Evolutionary conservation across 345 rosid genomes (phyloP), one percentile per base, ranked within the genome.

Genomic region (Toxicodendron radicans): DNA sequence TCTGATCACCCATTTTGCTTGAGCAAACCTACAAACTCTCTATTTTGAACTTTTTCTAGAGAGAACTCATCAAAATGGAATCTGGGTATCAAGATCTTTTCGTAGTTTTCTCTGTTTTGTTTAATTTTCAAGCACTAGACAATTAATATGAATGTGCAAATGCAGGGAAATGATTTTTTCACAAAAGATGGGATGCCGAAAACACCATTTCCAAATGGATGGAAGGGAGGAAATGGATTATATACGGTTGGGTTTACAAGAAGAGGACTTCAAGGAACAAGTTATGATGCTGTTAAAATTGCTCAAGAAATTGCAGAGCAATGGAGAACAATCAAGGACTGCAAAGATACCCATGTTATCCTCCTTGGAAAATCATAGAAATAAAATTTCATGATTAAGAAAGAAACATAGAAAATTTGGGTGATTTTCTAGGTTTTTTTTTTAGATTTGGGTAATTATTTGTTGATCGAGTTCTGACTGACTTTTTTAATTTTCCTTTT

Each of bases 211-310:
- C 98, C 98, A 2, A 80, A 87, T 76, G 87, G 95, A 1, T 92
- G 99, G 99, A 92, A 85, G 65, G 99, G 95, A 46, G 87, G 61
- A 38, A 78, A 84, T 49, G 95, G 99, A 52, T 69, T 95, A 7
- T 95, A 95, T 76, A 79, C 93, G 0, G 99, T 92, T 70, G 99
- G 99, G 20, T 95, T 95, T 72, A 89, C 97, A 48, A 82, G 91
- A 70, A 87, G 92, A 73, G 99, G 99, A 5, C 89, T 95, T 20
- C 81, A 80, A 9, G 99, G 98, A 68, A 87, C 94, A 70, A 84
- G 92, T 7, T 68, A 78, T 2, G 98, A 95, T 75, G 95, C 99
- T 74, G 84, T 81, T 64, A 86, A 83, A 52, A 87, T 92, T 78
- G 94, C 98, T 27, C 67, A 69, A 21, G 93, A 91, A 27, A 80